Evolutionary conservation across 2,329 filamentous ascomycete species (phyloP).

Genomic region (Claviceps africana): DNA sequence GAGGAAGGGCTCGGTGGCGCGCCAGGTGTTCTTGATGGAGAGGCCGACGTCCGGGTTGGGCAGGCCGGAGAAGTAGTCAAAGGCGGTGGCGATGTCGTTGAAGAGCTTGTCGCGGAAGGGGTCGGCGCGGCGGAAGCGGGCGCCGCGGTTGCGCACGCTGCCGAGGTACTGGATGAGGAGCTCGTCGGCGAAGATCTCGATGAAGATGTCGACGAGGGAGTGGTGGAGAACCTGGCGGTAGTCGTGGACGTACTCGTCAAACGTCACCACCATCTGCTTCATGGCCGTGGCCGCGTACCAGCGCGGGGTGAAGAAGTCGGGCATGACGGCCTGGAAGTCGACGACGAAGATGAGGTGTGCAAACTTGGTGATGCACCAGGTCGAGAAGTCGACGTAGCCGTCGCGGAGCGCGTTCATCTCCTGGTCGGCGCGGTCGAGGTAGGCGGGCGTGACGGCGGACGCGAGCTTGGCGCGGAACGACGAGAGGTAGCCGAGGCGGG

Average conservation of each 20-base stretch:
- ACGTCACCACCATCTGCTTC: conserved; percentile 86
- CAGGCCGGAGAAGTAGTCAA: conserved; percentile 70
- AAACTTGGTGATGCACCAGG: conserved; percentile 82
- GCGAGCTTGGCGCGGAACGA: conserved; percentile 77
- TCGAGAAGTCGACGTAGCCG: conserved; percentile 88
- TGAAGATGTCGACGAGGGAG: conserved; percentile 76
- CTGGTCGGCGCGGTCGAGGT: conserved; percentile 57
- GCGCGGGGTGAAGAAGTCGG: conserved; percentile 76
- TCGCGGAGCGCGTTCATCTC: conserved; percentile 69
- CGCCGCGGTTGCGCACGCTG: conserved; percentile 75
- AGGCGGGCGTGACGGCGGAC: conserved; percentile 64
- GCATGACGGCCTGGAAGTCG: conserved; percentile 72
- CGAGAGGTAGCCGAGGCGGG: conserved; percentile 66
- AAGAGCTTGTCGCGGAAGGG: conserved; percentile 88
- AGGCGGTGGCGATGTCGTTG: conserved; percentile 80
- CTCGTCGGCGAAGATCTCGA: conserved; percentile 87
- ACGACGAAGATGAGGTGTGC: conserved; percentile 76
- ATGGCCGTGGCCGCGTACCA: conserved; percentile 85
- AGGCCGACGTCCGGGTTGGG: conserved; percentile 54
- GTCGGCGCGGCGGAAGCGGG: conserved; percentile 74
- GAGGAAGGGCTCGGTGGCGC: conserved; percentile 74
- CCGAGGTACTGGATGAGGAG: conserved; percentile 75
- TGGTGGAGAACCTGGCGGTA: conserved; percentile 75
- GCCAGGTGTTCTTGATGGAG: conserved; percentile 81
- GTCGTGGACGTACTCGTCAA: conserved; percentile 87